These are phyloP conservation scores for Aureobasidium sp. DNA, from an alignment of 2,329 filamentous ascomycete species.

Conservation along the genomic window DNA sequence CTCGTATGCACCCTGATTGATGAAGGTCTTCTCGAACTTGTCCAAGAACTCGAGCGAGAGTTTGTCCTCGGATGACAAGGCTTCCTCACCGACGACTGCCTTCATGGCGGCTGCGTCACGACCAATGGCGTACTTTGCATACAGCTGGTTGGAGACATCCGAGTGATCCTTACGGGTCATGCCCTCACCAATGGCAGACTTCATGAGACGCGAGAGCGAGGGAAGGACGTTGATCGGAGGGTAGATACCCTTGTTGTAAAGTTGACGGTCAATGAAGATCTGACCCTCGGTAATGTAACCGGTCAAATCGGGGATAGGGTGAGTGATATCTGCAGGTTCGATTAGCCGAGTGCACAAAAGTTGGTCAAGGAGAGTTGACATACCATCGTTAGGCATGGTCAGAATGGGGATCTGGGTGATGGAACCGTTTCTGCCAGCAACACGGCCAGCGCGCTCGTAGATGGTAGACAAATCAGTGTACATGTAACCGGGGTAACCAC, in stretches of 20 bases:
- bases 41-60: slow-evolving; percentile 95
- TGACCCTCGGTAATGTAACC: slow-evolving; percentile 99
- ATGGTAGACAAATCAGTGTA: slow-evolving; percentile 99
- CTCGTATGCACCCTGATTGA: slow-evolving; percentile 87
- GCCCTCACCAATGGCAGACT: slow-evolving; percentile 96
- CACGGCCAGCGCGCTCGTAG: slow-evolving; percentile 97
- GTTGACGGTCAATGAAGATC: slow-evolving; percentile 90
- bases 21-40: slow-evolving; percentile 96
- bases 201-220: slow-evolving; percentile 98
- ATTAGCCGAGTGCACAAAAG: background rate
- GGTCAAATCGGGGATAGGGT: slow-evolving; percentile 96
- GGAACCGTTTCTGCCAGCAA: slow-evolving; percentile 90
- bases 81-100: slow-evolving; percentile 97
- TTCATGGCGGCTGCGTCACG: slow-evolving; percentile 99
- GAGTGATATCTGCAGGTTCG: slow-evolving; percentile 66
- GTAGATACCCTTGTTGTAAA: slow-evolving; percentile 96
- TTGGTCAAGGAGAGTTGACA: background rate
- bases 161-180: slow-evolving; percentile 95
- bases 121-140: slow-evolving; percentile 98
- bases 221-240: slow-evolving; percentile 98
- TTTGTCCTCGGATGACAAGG: slow-evolving; percentile 91
- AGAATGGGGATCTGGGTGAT: slow-evolving; percentile 99
- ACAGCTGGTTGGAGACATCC: slow-evolving; percentile 98
- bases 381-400: slow-evolving; percentile 97
- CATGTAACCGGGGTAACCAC: slow-evolving; percentile 99